A percentile compares a stretch with the other conserved stretches of the same genome.
These are phyloP conservation scores for Monosporascus cannonballus DNA, from an alignment of 2,329 filamentous ascomycete genomes.

Conservation along the genomic window DNA sequence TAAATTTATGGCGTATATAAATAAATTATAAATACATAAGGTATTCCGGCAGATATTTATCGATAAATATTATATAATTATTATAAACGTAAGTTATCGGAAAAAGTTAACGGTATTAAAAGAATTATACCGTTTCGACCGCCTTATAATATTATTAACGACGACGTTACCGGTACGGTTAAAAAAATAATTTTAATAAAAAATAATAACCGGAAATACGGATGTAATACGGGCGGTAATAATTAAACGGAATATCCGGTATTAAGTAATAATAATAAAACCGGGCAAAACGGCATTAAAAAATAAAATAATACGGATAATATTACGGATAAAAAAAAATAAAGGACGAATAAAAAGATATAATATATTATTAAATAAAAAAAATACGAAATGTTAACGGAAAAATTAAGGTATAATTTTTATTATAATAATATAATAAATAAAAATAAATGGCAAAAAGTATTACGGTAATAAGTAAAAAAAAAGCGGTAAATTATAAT, in stretches of 20 bases:
- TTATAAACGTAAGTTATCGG: background rate
- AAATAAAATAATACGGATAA: no score
- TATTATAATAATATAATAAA: background rate
- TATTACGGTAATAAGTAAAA: background rate
- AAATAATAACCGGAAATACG: background rate
- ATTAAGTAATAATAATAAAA: no score
- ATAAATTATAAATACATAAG: background rate
- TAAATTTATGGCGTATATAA: background rate
- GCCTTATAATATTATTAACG: background rate
- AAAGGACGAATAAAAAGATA: no score
- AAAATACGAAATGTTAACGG: background rate
- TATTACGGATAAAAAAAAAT: background rate
- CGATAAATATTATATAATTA: constrained; percentile 1
- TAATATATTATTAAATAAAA: no score
- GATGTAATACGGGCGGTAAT: background rate
- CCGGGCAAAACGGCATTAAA: no score
- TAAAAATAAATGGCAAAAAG: background rate
- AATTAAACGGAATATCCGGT: no score
- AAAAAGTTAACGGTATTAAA: no score
- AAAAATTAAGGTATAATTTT: background rate
- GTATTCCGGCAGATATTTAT: constrained; percentile 2
- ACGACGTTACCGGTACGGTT: constrained; percentile 1
- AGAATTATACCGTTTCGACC: background rate
- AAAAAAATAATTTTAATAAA: background rate
- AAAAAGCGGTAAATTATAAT: background rate